phyloP scores from a whole-genome alignment of 495 filamentous ascomycete species.

The Trichodelitschia bisporula region DNA sequence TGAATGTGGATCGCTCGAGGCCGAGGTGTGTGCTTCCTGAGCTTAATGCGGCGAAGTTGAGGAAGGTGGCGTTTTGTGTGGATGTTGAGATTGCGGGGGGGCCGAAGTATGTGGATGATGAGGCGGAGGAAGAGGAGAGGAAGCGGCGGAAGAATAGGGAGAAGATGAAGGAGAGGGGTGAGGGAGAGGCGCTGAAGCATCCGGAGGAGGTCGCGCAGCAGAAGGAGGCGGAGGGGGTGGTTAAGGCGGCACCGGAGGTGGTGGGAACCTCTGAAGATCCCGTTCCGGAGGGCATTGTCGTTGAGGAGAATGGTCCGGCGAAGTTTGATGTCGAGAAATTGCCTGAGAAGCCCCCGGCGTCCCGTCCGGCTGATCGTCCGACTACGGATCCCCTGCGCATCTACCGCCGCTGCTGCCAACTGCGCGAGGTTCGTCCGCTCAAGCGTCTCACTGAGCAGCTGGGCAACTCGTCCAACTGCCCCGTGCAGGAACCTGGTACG shows the following conservation, averaged over 20 bases:
- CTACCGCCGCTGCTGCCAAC: conserved; percentile 82
- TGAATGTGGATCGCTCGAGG: conserved; percentile 65
- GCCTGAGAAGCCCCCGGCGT: conserved; percentile 52
- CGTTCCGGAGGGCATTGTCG: conserved; percentile 9
- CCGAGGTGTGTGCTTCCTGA: conserved; percentile 60
- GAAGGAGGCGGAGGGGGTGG: conserved; percentile 26
- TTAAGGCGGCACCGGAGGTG: conserved; percentile 20
- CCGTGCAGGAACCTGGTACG: conserved; percentile 36
- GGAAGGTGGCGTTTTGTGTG: conserved; percentile 80
- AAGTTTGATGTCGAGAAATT: conserved; percentile 35
- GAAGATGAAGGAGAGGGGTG: conserved; percentile 38
- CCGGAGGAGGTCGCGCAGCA: conserved; percentile 29
- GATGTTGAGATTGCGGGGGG: conserved; percentile 87
- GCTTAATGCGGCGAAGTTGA: conserved; percentile 53
- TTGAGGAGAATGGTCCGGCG: conserved; percentile 8
- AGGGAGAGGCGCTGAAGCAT: conserved; percentile 41
- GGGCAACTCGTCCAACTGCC: conserved; percentile 33
- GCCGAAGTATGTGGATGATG: conserved; percentile 27
- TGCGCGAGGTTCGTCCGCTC: conserved; percentile 72
- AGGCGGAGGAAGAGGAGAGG: conserved; percentile 12
- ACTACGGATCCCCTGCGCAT: conserved; percentile 84
- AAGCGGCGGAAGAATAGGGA: conserved; percentile 22
- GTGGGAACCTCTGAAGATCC: conserved; percentile 9
- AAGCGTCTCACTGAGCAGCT: conserved; percentile 78
- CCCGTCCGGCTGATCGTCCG: conserved; percentile 38